Percentiles rank a stretch among this genome's conserved stretches.
phyloP scores from a whole-genome alignment of 129 eudicot species.

The Saposhnikovia divaricata region DNA sequence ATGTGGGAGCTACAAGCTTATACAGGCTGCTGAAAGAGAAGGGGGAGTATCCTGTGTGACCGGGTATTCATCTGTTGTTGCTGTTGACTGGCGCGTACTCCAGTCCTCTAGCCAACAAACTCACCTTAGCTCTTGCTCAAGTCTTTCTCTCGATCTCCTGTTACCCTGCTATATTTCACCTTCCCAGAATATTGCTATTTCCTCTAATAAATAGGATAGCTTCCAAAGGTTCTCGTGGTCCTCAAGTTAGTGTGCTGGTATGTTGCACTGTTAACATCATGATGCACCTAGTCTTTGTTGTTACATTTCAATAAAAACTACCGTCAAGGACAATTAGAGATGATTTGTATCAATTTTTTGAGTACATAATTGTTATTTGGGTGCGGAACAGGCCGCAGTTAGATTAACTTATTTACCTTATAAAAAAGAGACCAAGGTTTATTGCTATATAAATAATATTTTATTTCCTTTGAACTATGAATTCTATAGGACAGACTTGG shows the following conservation, averaged over 20 bases:
- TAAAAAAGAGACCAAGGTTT: neutral
- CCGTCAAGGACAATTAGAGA: neutral
- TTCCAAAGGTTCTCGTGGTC: neutral
- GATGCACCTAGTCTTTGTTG: neutral
- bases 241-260: neutral
- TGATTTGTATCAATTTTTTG: neutral
- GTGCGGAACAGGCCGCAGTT: neutral
- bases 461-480: constrained; percentile 9
- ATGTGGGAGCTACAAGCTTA: neutral
- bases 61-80: neutral
- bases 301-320: neutral
- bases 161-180: neutral
- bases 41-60: neutral
- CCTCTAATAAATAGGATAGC: neutral
- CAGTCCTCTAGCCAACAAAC: neutral
- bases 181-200: neutral
- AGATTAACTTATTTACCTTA: neutral
- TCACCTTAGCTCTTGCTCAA: neutral
- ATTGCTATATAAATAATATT: neutral
- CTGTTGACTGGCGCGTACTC: neutral
- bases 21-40: neutral
- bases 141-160: neutral
- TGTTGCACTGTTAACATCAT: neutral
- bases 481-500: constrained; percentile 75
- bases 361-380: neutral